These are phyloP conservation scores for Astraeus odoratus DNA, from an alignment of 768 basidiomycete genomes.

Conservation along the genomic window DNA sequence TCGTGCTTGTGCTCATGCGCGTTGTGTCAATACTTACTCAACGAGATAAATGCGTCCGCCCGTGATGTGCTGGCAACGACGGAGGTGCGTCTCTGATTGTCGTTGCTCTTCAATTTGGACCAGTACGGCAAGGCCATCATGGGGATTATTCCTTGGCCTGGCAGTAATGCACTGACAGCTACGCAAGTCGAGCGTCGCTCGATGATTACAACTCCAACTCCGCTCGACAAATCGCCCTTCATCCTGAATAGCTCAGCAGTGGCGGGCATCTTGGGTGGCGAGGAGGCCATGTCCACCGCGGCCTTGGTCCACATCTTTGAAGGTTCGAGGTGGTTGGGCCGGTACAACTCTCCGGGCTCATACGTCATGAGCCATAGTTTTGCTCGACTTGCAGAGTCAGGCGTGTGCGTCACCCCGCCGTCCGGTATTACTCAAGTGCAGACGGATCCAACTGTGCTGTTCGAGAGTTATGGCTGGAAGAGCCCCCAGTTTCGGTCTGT, in stretches of 20 bases:
- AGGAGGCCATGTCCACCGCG: constrained; percentile 33
- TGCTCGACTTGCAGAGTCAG: constrained; percentile 21
- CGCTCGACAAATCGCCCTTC: constrained; percentile 12
- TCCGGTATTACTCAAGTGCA: constrained; percentile 13
- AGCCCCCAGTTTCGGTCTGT: constrained; percentile 11
- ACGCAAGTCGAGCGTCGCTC: no score
- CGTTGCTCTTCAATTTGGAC: no score
- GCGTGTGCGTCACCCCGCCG: constrained; percentile 13
- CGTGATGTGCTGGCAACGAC: no score
- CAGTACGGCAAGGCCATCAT: no score
- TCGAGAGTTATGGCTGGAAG: constrained; percentile 10
- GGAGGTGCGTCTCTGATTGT: no score
- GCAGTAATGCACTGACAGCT: no score
- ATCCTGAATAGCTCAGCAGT: constrained; percentile 25
- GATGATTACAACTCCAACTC: no score
- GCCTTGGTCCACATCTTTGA: constrained; percentile 26
- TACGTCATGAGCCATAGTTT: constrained; percentile 28
- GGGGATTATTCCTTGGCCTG: no score
- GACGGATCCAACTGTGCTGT: constrained; percentile 10
- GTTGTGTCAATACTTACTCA: no score
- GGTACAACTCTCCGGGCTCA: constrained; percentile 33
- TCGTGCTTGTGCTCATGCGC: no score
- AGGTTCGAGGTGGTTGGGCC: constrained; percentile 28
- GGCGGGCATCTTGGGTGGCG: constrained; percentile 31
- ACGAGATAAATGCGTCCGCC: no score